Base-by-base conservation (phyloP, 768 basidiomycete genomes). In the Trametes villosa region DNA sequence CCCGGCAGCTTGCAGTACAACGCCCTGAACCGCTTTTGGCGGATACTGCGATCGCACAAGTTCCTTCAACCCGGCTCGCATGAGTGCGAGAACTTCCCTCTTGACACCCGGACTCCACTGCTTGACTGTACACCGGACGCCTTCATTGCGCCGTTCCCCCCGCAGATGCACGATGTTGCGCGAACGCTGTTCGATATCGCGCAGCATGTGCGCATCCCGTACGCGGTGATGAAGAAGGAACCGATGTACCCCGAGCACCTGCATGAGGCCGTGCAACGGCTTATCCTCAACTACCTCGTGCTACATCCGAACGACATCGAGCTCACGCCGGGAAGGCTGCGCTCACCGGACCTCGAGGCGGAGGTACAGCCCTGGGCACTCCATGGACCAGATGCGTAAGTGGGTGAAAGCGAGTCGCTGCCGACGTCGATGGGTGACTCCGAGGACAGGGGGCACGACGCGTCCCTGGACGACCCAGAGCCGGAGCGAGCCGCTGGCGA, bases 201-300 rank as follows among this genome's bases (percentile, higher is more conserved):
- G 4, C 30, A 42, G 18, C 63, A 64, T n/a, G 38, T 64, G 8
- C 11, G 34, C 20, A 49, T 59, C 4, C 41, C 60, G 17, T 64
- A 64, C 29, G 63, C 48, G 0, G 31, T 49, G 12, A 53, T 59
- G 56, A 24, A 24, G 4, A 26, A 13, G 41, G 29, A 17, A 4
- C 48, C 59, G 2, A 7, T 20, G 8, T 12, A n/a, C n/a, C 20
- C 45, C 0, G 63, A 65, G 6, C 63, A 65, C 26, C 50, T 65
- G 15, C 63, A 65, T 38, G 63, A 65, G 22, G 63, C 63, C 0
- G 20, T 61, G 3, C 59, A 59, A 24, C 53, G 63, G 2, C 53
- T 65, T 6, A 53, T 65, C 22, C 59, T 65, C 18, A 36, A 60
- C 12, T 59, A 65, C 24, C 47, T 65, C 24, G 45, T 65, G 15